These are phyloP conservation scores for Lunularia cruciata DNA, from an alignment of 225 moss, liverwort and hornwort species.

Conservation along the genomic window DNA sequence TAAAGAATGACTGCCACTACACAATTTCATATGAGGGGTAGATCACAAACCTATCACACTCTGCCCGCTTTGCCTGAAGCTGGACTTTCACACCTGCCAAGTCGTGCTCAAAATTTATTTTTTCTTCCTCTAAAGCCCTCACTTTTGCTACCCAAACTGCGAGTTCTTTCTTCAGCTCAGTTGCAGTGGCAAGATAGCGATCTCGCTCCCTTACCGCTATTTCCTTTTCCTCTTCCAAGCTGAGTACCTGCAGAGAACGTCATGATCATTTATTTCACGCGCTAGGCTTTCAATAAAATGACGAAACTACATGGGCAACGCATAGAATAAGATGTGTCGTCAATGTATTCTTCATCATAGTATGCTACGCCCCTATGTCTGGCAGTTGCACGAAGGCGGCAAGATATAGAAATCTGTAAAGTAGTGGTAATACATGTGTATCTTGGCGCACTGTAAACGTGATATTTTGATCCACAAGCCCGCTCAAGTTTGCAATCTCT, in stretches of 20 bases:
- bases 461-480: constrained; percentile 48
- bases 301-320: no score
- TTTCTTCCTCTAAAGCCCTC: constrained; percentile 36
- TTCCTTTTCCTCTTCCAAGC: constrained; percentile 55
- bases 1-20: no score
- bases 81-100: constrained; percentile 40
- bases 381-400: no score
- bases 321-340: no score
- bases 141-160: constrained; percentile 48
- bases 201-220: constrained; percentile 49
- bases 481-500: constrained; percentile 56
- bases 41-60: constrained; percentile 59
- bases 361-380: no score
- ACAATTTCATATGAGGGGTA: not conserved
- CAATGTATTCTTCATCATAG: no score
- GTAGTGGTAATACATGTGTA: constrained; percentile 57
- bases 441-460: constrained; percentile 40
- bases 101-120: constrained; percentile 35
- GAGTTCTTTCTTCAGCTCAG: constrained; percentile 56
- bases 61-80: constrained; percentile 48
- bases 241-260: constrained; percentile 37
- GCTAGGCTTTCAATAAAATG: no score
- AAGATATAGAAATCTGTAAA: no score
- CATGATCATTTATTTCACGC: no score
- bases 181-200: constrained; percentile 39